Evolutionary conservation across 2,329 filamentous ascomycete species (phyloP).

Genomic region (Penicillium sp.): DNA sequence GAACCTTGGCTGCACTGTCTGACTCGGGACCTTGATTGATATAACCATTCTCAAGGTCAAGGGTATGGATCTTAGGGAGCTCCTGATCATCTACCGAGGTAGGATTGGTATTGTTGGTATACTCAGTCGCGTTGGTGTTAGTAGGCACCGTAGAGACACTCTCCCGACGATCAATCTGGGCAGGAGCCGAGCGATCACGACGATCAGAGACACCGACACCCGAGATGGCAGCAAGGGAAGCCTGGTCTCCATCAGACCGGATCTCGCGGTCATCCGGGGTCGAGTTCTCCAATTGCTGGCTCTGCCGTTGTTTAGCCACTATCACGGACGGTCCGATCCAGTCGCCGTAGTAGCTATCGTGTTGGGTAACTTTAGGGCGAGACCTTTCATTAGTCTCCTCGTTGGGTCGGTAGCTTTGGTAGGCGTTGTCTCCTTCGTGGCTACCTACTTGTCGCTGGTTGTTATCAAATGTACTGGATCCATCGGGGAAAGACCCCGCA

Average conservation of each 20-base stretch:
- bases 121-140: conserved; percentile 34
- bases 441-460: conserved; percentile 35
- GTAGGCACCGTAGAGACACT: conserved; percentile 36
- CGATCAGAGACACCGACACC: conserved; percentile 19
- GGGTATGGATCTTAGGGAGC: conserved; percentile 5
- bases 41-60: conserved; percentile 13
- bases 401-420: conserved; percentile 7
- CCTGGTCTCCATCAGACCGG: conserved; percentile 18
- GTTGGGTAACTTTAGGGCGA: conserved; percentile 20
- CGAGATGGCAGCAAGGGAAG: conserved; percentile 15
- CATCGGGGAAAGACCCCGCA: conserved; percentile 55
- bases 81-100: conserved; percentile 33
- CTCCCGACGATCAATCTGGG: conserved; percentile 25
- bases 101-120: conserved; percentile 34
- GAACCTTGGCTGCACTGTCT: not conserved
- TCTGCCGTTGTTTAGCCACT: conserved; percentile 22
- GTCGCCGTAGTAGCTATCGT: conserved; percentile 49
- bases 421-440: conserved; percentile 14
- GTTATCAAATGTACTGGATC: conserved; percentile 36
- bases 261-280: conserved; percentile 18
- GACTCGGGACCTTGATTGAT: not conserved
- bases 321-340: conserved; percentile 52
- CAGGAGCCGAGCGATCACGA: conserved; percentile 20
- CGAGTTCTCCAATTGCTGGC: conserved; percentile 6
- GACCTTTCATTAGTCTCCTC: conserved; percentile 8